Conservation (phyloP, 2,329 filamentous ascomycete genomes). For the Tolypocladium tropicale region DNA sequence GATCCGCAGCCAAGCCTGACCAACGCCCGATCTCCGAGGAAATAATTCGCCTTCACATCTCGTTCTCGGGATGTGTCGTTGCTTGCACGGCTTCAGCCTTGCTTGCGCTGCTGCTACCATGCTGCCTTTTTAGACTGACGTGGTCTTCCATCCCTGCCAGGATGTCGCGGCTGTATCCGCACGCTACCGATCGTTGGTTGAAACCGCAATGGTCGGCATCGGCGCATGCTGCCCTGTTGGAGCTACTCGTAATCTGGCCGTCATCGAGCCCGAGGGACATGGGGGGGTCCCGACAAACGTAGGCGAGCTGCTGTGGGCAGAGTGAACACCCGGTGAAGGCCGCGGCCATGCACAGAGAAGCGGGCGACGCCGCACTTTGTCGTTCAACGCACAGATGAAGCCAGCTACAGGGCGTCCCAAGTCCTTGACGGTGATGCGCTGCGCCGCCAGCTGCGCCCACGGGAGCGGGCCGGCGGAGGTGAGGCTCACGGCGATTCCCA, state of each 20-base stretch:
- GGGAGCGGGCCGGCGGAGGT: neutral
- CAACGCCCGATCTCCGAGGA: no score
- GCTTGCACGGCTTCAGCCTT: neutral
- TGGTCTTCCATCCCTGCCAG: neutral
- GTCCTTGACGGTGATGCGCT: neutral
- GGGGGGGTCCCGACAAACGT: neutral
- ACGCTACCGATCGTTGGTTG: neutral
- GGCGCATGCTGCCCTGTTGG: neutral
- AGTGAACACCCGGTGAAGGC: neutral
- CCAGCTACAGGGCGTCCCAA: neutral
- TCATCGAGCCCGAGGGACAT: neutral
- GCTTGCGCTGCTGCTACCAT: neutral
- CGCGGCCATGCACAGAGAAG: neutral
- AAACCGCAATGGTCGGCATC: neutral
- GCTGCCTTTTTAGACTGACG: neutral
- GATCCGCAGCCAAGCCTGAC: neutral
- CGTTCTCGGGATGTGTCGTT: neutral
- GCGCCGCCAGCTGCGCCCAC: neutral
- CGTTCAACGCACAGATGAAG: neutral
- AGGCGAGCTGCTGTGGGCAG: neutral
- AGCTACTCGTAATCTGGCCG: neutral
- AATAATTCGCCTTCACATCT: no score
- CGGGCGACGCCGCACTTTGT: neutral
- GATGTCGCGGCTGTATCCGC: neutral
- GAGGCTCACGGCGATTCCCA: neutral